Base-by-base conservation (phyloP, 108 stramenopile species). In the Pseudonitzschia multistriata region DNA sequence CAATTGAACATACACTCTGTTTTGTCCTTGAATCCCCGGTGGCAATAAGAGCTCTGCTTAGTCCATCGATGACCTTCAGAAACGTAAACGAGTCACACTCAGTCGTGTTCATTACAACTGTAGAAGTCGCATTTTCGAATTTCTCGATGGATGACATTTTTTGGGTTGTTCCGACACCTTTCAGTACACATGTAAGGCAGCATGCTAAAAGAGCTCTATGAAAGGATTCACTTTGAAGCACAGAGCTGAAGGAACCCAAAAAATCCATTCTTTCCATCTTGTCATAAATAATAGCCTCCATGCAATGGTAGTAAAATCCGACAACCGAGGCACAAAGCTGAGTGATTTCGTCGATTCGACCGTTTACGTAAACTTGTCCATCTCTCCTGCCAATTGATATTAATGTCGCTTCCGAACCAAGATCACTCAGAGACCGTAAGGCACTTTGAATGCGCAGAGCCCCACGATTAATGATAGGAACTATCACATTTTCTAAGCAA, bases 51-150 rank as follows among this genome's bases (percentile, higher is more conserved):
- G 72, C 71, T 5, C 80, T 72, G 17, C 69, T 7, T 36, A 81
- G 74, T 28, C 64, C 54, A 37, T 81, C 81, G 15, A 66, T 74
- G 10, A 81, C 66, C 42, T 81, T 81, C 36, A 81, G 39, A 67
- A 54, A 74, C 15, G 72, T 49, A 68, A 73, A 77, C 24, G 81
- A 62, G 55, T 36, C 69, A 39, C 47, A 60, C 35, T 72, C 71
- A 24, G 35, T 57, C 3, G 73, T 33, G 27, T 64, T 27, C 45
- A 81, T 53, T 35, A 74, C 28, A 22, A 48, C 17, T 17, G 48
- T 50, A 45, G 76, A 19, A 24, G 67, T 67, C 11, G 30, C 31
- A 5, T 69, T 30, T 17, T 24, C 57, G 25, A 28, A 37, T 11
- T 49, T 67, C 45, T 49, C 50, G 57, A 33, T 68, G 30, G 67